Conservation (phyloP, 1,284 basidiomycete species). For the Leccinum pachyderme region DNA sequence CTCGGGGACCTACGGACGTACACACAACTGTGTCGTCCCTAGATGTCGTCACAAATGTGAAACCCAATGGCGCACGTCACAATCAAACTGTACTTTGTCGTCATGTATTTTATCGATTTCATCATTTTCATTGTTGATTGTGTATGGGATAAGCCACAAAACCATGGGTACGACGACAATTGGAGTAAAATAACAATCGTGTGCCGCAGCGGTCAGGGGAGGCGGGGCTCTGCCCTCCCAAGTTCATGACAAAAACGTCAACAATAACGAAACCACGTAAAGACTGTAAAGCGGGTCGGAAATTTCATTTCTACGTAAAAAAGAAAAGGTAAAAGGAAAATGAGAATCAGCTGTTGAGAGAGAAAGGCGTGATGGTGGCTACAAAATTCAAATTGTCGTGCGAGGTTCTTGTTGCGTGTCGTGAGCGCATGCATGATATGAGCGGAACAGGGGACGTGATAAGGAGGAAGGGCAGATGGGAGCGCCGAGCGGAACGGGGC, state of each 20-base stretch:
- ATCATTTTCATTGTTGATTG: neutral
- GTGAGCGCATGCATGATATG: neutral
- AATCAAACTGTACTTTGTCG: neutral
- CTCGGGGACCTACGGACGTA: neutral
- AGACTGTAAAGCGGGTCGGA: neutral
- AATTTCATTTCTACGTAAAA: neutral
- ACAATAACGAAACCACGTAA: neutral
- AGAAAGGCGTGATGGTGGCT: neutral
- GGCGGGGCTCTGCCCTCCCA: neutral
- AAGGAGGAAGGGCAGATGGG: neutral
- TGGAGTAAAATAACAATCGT: neutral
- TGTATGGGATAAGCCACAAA: neutral
- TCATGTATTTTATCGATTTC: neutral
- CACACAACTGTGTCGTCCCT: neutral
- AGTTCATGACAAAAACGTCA: neutral
- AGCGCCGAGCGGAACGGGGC: conserved; percentile 1
- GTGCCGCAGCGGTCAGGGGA: neutral
- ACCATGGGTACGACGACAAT: neutral
- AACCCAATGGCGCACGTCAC: neutral
- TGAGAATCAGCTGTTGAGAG: neutral
- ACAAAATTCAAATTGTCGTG: neutral
- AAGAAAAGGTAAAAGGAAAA: neutral
- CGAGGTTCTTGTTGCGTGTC: neutral
- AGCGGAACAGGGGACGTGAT: neutral
- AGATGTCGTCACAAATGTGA: neutral